Conservation (phyloP, 176 grass and related monocot genomes). For the Rhynchospora breviuscula region DNA sequence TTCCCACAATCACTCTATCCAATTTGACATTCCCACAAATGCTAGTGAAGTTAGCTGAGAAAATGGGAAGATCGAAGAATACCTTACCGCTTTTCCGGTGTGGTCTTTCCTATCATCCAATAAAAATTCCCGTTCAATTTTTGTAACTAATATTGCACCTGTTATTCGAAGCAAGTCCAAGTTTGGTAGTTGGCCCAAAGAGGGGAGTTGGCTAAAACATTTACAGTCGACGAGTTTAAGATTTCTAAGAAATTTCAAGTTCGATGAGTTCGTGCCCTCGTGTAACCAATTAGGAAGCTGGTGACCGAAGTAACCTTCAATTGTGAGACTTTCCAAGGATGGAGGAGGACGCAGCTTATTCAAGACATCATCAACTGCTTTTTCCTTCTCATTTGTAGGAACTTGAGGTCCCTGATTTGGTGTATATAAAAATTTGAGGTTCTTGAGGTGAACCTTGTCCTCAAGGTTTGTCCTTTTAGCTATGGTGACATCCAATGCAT, state of each 20-base stretch:
- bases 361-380: not conserved
- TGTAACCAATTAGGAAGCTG: not conserved
- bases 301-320: not conserved
- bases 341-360: not conserved
- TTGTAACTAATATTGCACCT: not conserved
- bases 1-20: not conserved
- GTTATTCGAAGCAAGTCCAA: too few relatives aligned
- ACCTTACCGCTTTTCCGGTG: too few relatives aligned
- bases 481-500: not conserved
- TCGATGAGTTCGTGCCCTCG: not conserved
- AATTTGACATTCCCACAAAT: not conserved
- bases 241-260: not conserved
- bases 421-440: not conserved
- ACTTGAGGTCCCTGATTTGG: not conserved
- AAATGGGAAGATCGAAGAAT: not conserved
- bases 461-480: not conserved
- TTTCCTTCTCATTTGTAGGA: not conserved
- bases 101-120: not conserved
- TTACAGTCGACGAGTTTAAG: not conserved
- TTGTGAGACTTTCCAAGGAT: not conserved
- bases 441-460: not conserved
- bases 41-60: not conserved
- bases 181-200: not conserved
- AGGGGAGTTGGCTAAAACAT: not conserved
- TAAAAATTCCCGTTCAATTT: not conserved